Conservation (phyloP, 768 basidiomycete species). For the Auricularia auricula-judae region DNA sequence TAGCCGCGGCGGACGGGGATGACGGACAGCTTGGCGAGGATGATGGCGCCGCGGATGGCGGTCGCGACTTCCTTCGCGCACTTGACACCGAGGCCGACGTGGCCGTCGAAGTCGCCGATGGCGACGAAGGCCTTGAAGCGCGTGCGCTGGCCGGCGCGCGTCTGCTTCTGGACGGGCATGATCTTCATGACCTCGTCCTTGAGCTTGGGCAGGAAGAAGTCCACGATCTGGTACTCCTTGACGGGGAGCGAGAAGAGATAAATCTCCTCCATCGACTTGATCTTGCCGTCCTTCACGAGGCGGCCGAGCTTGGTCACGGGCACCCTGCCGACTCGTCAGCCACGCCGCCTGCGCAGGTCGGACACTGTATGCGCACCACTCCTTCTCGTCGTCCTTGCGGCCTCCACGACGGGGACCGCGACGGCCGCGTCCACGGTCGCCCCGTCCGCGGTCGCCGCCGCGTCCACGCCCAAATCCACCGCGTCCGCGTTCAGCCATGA, state of each 20-base stretch:
- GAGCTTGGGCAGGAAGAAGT: conserved; percentile 97
- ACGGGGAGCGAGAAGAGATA: conserved; percentile 99
- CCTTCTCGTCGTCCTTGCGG: conserved; percentile 99
- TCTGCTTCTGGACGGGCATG: conserved; percentile 99
- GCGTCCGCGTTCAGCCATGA: conserved; percentile 87
- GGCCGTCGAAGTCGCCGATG: conserved; percentile 96
- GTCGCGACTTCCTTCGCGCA: conserved; percentile 99
- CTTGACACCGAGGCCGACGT: conserved; percentile 98
- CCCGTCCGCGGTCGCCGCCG: conserved; percentile 30
- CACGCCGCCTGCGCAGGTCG: background rate
- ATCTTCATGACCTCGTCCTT: conserved; percentile 99
- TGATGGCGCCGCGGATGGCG: conserved; percentile 98
- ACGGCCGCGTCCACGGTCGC: conserved; percentile 48
- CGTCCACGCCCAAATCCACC: conserved; percentile 86
- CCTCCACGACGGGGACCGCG: conserved; percentile 86
- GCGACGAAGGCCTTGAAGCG: conserved; percentile 99
- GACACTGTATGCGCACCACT: conserved; percentile 58
- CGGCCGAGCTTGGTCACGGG: conserved; percentile 99
- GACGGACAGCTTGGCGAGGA: conserved; percentile 94
- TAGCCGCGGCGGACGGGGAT: conserved; percentile 98
- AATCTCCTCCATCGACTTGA: conserved; percentile 99
- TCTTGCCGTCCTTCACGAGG: conserved; percentile 98
- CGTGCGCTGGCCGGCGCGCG: conserved; percentile 97
- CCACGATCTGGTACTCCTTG: conserved; percentile 99
- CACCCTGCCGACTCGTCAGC: conserved; percentile 41